Percentiles rank a stretch among this genome's conserved stretches.
Conservation (phyloP, 2,329 filamentous ascomycete species). For the Nemania sp. region DNA sequence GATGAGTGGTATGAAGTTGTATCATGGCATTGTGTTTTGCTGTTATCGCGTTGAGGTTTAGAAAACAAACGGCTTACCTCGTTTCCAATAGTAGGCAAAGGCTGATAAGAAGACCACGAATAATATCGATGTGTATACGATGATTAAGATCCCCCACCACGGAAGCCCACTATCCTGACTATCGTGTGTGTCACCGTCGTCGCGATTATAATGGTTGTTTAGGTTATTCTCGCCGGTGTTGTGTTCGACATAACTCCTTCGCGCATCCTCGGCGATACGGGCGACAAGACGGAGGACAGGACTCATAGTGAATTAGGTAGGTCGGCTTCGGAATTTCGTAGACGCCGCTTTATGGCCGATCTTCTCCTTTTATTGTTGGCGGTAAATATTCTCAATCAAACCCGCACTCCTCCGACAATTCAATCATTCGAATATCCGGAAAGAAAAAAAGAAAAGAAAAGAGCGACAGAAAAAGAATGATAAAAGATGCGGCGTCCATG, state of each 20-base stretch:
- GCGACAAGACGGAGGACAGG: conserved; percentile 3
- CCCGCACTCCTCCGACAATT: background rate
- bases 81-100: conserved; percentile 20
- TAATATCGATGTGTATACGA: conserved; percentile 16
- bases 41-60: background rate
- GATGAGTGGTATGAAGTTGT: too few species aligned
- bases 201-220: background rate
- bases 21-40: background rate
- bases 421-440: background rate
- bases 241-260: background rate
- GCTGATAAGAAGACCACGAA: conserved; percentile 19
- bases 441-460: background rate
- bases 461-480: background rate
- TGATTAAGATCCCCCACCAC: conserved; percentile 15
- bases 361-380: background rate
- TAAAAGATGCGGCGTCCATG: background rate
- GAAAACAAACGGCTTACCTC: conserved; percentile 5
- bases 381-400: background rate
- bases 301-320: conserved; percentile 7
- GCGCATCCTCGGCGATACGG: conserved; percentile 1
- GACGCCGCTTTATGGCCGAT: background rate
- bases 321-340: background rate
- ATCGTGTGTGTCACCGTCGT: background rate
- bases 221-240: background rate
- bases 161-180: background rate